Percentiles rank a stretch among this genome's conserved stretches.
Evolutionary conservation across 179 eudicot genomes (phyloP).

Genomic region (Beta macrorhiza): DNA sequence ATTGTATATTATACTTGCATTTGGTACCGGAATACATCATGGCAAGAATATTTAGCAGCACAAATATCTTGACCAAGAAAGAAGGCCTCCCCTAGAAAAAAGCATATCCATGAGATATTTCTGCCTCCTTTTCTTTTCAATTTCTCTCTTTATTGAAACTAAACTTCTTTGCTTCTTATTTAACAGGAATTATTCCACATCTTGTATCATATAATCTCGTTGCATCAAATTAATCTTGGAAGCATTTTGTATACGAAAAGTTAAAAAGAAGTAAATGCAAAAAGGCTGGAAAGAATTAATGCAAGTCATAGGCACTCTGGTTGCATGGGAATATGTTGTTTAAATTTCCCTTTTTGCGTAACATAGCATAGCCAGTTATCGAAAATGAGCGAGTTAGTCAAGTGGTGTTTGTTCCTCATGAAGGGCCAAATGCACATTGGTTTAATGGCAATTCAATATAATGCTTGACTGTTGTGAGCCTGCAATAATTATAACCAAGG

Average conservation of each 20-base stretch:
- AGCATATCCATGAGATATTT: not conserved
- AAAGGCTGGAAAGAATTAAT: not conserved
- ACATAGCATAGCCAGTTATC: not conserved
- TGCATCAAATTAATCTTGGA: not conserved
- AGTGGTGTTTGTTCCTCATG: not conserved
- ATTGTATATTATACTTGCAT: not conserved
- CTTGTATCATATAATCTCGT: not conserved
- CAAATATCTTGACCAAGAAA: not conserved
- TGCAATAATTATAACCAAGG: not conserved
- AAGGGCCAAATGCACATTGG: not conserved
- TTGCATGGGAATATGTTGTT: not conserved
- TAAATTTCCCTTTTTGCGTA: not conserved
- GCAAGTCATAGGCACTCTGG: not conserved
- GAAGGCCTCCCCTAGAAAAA: not conserved
- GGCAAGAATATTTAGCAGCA: not conserved
- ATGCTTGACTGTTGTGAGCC: not conserved
- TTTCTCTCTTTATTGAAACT: too few relatives aligned
- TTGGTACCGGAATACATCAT: not conserved
- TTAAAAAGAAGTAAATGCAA: not conserved
- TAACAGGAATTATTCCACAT: not conserved
- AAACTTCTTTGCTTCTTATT: not conserved
- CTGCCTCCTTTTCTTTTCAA: not conserved
- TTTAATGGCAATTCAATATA: not conserved
- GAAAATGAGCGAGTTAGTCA: not conserved
- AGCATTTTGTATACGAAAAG: not conserved